These are phyloP conservation scores for Begonia peltatifolia DNA, from an alignment of 306 rosid species.

Conservation along the genomic window DNA sequence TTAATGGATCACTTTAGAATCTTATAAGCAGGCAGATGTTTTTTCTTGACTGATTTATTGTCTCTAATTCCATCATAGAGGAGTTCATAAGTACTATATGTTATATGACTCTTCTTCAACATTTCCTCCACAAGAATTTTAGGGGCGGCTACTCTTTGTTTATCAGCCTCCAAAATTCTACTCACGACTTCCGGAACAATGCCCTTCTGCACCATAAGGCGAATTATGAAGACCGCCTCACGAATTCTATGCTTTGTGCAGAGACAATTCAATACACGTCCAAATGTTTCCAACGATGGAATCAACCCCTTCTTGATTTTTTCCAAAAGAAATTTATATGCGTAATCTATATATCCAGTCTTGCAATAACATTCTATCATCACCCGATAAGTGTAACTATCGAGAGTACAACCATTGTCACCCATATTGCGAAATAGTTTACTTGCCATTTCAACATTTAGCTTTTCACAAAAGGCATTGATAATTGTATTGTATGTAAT, in stretches of 20 bases:
- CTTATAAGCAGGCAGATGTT: neutral
- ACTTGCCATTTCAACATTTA: slow-evolving; percentile 36
- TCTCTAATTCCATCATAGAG: slow-evolving; percentile 75
- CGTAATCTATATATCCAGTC: slow-evolving; percentile 44
- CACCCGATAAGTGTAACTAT: slow-evolving; percentile 58
- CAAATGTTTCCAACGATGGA: slow-evolving; percentile 58
- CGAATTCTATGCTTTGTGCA: slow-evolving; percentile 43
- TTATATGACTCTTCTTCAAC: slow-evolving; percentile 65
- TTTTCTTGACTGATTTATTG: slow-evolving; percentile 39
- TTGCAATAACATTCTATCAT: slow-evolving; percentile 78
- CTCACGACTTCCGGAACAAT: slow-evolving; percentile 63
- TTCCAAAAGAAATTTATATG: slow-evolving; percentile 44
- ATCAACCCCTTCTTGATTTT: slow-evolving; percentile 43
- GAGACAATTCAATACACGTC: slow-evolving; percentile 68
- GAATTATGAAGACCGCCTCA: slow-evolving; percentile 64
- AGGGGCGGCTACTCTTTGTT: slow-evolving; percentile 74
- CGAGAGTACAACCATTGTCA: slow-evolving; percentile 34
- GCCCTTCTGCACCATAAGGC: slow-evolving; percentile 61
- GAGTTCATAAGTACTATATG: slow-evolving; percentile 66
- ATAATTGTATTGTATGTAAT: slow-evolving; percentile 59
- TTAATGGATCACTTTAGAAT: too few relatives aligned
- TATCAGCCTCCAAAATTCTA: slow-evolving; percentile 69
- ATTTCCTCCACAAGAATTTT: slow-evolving; percentile 80
- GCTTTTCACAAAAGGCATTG: slow-evolving; percentile 54
- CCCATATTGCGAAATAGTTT: slow-evolving; percentile 54